Evolutionary conservation across 768 basidiomycete species (phyloP), one percentile per base, ranked within the genome.

Genomic region (Stropharia rugosoannulata): DNA sequence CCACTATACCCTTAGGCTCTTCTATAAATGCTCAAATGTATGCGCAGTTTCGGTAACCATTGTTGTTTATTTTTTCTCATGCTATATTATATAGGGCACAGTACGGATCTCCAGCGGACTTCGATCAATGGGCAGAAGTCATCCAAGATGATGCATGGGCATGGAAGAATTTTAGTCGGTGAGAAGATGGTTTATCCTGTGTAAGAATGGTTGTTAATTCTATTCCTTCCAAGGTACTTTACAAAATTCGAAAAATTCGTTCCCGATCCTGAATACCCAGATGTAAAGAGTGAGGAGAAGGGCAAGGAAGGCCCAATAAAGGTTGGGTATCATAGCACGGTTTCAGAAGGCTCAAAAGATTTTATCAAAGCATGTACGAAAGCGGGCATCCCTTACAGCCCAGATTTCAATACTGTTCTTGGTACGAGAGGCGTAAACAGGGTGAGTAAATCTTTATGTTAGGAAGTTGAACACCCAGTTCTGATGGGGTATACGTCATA

Each of bases 51-150:
- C 25, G 5, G 19, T 22, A 10, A 15, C 3, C 40, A 16, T 40
- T 29, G n/a, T 22, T n/a, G 42, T 37, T 46, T 16, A n/a, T 27
- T 47, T 10, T 12, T 19, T 37, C 13, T 49, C 22, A 57, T 27
- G 27, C 27, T 32, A 8, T 38, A 38, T 18, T 32, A 52, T n/a
- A 12, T 44, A 79, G 81, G 81, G 81, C 80, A 40, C 88, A 89
- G 12, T 81, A 80, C 25, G 85, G 85, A 18, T 75, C 84, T 22
- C 86, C 88, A 3, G 80, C 80, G 1, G 88, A 90, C 62, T 89
- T 82, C 52, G 82, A 89, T 59, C 80, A 88, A 66, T 88, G 85
- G 80, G 83, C 80, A 0, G 63, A 67, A 3, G 77, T 82, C 27
- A 72, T 73, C 12, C 82, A 79, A 7, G 81, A 86, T 38, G 70